Conservation (phyloP, 257 asterid genomes). For the Ocimum tenuiflorum region DNA sequence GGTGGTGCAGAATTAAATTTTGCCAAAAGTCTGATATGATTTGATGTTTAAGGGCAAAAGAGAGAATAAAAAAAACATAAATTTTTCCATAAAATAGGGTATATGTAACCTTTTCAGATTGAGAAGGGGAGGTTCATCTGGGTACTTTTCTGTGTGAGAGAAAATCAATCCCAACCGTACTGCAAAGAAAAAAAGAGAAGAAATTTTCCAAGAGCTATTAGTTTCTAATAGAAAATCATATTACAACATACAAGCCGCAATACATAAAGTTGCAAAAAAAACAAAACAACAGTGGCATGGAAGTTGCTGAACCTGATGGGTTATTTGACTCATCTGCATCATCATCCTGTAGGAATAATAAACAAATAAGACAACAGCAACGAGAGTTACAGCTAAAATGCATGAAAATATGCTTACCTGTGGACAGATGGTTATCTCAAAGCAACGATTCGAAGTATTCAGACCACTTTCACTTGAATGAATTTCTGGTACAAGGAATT, state of each 20-base stretch:
- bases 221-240: constrained; percentile 6
- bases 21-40: neutral
- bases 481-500: constrained; percentile 62
- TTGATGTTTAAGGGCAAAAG: neutral
- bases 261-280: neutral
- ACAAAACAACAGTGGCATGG: constrained; percentile 9
- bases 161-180: constrained; percentile 71
- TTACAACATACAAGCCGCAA: constrained; percentile 5
- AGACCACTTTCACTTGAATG: constrained; percentile 84
- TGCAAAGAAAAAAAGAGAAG: constrained; percentile 25
- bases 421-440: constrained; percentile 73
- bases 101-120: constrained; percentile 46
- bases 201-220: constrained; percentile 16
- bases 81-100: neutral
- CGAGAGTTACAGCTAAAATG: constrained; percentile 10
- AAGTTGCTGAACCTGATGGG: constrained; percentile 49
- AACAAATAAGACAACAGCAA: neutral
- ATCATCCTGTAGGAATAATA: constrained; percentile 47
- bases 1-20: neutral
- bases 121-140: constrained; percentile 93
- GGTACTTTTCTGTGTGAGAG: constrained; percentile 86
- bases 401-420: constrained; percentile 45
- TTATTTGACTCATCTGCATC: constrained; percentile 56
- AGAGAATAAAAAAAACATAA: neutral
- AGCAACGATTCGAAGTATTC: constrained; percentile 76